Evolutionary conservation across 805 yeast genomes (phyloP).

Genomic region (Barnettozyma sucrosica): DNA sequence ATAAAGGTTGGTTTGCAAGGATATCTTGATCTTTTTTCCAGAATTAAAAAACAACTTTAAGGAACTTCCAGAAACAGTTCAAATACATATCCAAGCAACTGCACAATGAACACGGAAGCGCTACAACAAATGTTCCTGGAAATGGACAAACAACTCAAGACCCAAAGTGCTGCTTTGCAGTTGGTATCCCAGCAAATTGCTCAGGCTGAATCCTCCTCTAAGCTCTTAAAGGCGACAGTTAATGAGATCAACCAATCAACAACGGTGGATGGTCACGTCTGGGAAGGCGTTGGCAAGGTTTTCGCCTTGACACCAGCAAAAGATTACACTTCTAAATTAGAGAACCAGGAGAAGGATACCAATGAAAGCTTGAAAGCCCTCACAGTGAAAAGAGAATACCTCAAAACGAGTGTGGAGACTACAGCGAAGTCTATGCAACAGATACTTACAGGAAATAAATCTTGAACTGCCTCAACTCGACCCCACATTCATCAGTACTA

Average conservation of each 20-base stretch:
- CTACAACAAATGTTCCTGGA: slow-evolving; percentile 49
- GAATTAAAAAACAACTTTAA: background rate
- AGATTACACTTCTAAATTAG: slow-evolving; percentile 43
- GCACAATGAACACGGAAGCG: slow-evolving; percentile 27
- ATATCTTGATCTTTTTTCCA: background rate
- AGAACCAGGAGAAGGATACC: slow-evolving; percentile 46
- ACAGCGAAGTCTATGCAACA: slow-evolving; percentile 59
- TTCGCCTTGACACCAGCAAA: slow-evolving; percentile 43
- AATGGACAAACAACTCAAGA: slow-evolving; percentile 59
- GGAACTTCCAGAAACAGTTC: background rate
- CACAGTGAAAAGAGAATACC: slow-evolving; percentile 62
- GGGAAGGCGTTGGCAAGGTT: slow-evolving; percentile 84
- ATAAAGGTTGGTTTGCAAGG: background rate
- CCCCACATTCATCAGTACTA: background rate
- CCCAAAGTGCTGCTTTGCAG: slow-evolving; percentile 53
- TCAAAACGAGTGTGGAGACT: slow-evolving; percentile 72
- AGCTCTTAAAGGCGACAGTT: slow-evolving; percentile 5
- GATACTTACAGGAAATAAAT: slow-evolving; percentile 17
- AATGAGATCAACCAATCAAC: slow-evolving; percentile 6
- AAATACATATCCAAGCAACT: background rate
- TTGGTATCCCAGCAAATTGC: slow-evolving; percentile 42
- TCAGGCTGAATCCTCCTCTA: slow-evolving; percentile 11
- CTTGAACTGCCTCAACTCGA: background rate
- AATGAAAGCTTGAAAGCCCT: slow-evolving; percentile 56
- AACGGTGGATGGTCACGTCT: slow-evolving; percentile 43